These are phyloP conservation scores for Phytophthora pisi DNA, from an alignment of 352 stramenopile species.

Conservation along the genomic window DNA sequence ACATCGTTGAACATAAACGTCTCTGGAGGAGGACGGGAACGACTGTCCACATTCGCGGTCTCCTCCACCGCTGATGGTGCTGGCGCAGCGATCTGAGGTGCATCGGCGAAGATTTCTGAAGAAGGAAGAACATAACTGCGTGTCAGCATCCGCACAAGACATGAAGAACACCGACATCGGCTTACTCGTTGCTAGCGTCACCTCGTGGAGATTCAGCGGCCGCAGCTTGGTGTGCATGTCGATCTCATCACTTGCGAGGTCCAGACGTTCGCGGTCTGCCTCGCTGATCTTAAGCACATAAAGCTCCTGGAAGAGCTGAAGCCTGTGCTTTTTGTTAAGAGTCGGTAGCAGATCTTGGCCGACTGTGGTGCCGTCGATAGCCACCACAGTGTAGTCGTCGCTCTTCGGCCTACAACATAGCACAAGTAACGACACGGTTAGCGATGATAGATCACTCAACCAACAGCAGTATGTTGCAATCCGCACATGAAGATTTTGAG, in stretches of 20 bases:
- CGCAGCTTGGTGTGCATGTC: conserved; percentile 89
- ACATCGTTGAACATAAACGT: conserved; percentile 94
- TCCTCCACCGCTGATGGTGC: conserved; percentile 74
- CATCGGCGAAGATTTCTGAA: conserved; percentile 87
- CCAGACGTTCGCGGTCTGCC: conserved; percentile 77
- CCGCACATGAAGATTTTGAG: conserved; percentile 90
- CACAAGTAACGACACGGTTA: neutral
- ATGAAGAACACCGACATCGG: neutral
- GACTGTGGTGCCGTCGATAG: conserved; percentile 78
- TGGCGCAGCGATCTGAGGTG: conserved; percentile 72
- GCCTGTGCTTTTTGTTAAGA: conserved; percentile 88
- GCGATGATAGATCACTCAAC: neutral
- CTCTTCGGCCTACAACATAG: conserved; percentile 71
- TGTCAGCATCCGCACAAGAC: neutral
- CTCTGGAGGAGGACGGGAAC: conserved; percentile 73
- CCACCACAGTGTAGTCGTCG: conserved; percentile 89
- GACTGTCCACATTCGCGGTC: conserved; percentile 65
- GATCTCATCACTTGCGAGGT: conserved; percentile 85
- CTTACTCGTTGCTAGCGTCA: conserved; percentile 87
- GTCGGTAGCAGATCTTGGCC: conserved; percentile 84
- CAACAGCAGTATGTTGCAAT: neutral
- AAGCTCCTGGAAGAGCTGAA: conserved; percentile 87
- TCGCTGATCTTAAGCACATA: conserved; percentile 92
- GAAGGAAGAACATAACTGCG: neutral
- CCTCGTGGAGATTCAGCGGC: conserved; percentile 86